Base-by-base conservation (phyloP, 2,329 filamentous ascomycete species). In the Colletotrichum cuscutae region DNA sequence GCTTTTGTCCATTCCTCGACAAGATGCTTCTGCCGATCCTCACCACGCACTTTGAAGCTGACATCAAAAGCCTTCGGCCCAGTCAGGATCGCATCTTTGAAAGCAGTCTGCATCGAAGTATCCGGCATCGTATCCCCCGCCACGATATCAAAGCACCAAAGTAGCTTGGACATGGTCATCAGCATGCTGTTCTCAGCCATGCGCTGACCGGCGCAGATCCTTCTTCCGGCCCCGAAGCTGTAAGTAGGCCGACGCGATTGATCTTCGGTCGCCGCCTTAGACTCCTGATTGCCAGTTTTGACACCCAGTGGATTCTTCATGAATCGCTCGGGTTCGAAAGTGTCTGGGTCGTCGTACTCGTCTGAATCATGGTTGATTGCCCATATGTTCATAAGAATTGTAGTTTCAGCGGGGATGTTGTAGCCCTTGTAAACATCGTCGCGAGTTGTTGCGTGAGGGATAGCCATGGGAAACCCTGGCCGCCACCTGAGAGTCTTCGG, bases 341-440 rank as follows among this genome's bases (percentile, higher is more conserved):
- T 64, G 22, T 79, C 74, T 3, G 79, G 79, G 8, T 78, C 71
- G 0, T 74, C 54, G 57, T 78, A 80, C 5, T 75, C 69, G 1
- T 68, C 56, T 1, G 76, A 71, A 61, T 80, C 76, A 54, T 76
- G 75, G 37, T 78, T 76, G 22, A 76, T 74, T 1, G 71, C 82
- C 74, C 69, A 87, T 53, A 77, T 75, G 58, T 82, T 82, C 28
- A 77, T 76, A 2, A 82, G 67, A 0, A 89, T 78, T 0, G 83
- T 84, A 0, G 87, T 86, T 0, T 84, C 84, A 3, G 82, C 80
- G 1, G 87, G 87, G 28, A 89, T 86, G 28, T 82, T 78, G 71
- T 85, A 87, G 9, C 85, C 86, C 54, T 84, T 81, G 76, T 87
- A 89, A 19, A 79, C 76, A 68, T 89, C 86, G 58, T 88, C 86